Evolutionary conservation across 352 stramenopile genomes (phyloP).

Genomic region (Nothophytophthora sp.): DNA sequence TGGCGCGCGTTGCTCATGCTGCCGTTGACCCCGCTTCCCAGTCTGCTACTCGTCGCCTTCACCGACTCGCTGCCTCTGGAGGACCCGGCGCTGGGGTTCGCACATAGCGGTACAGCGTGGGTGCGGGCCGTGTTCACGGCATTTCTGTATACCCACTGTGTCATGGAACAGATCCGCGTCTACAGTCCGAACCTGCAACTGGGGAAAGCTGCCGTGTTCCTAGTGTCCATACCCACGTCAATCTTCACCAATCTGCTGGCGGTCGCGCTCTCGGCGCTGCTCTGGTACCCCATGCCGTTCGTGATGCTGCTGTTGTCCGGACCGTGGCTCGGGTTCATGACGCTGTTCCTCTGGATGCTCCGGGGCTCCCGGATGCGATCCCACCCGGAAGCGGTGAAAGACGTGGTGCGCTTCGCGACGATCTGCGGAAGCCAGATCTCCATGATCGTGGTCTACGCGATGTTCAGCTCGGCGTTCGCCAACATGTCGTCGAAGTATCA

Average conservation of each 20-base stretch:
- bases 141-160: constrained; percentile 25
- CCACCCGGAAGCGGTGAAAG: constrained; percentile 11
- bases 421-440: constrained; percentile 10
- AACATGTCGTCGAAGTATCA: constrained; percentile 21
- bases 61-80: constrained; percentile 26
- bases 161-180: constrained; percentile 21
- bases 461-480: constrained; percentile 9
- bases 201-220: neutral
- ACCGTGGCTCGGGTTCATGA: constrained; percentile 15
- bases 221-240: constrained; percentile 12
- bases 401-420: constrained; percentile 15
- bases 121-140: constrained; percentile 2
- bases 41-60: constrained; percentile 19
- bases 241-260: constrained; percentile 7
- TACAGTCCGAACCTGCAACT: constrained; percentile 19
- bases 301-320: constrained; percentile 6
- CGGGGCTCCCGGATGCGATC: constrained; percentile 13
- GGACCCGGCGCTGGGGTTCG: constrained; percentile 1
- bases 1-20: constrained; percentile 3
- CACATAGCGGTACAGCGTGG: constrained; percentile 9
- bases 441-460: constrained; percentile 10
- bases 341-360: constrained; percentile 11
- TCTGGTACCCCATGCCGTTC: constrained; percentile 20
- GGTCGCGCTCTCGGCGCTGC: neutral
- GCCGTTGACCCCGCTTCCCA: constrained; percentile 25